Percentiles rank a stretch among this genome's conserved stretches.
phyloP scores from a whole-genome alignment of 23 red algal species.

The Gracilaria domingensis region DNA sequence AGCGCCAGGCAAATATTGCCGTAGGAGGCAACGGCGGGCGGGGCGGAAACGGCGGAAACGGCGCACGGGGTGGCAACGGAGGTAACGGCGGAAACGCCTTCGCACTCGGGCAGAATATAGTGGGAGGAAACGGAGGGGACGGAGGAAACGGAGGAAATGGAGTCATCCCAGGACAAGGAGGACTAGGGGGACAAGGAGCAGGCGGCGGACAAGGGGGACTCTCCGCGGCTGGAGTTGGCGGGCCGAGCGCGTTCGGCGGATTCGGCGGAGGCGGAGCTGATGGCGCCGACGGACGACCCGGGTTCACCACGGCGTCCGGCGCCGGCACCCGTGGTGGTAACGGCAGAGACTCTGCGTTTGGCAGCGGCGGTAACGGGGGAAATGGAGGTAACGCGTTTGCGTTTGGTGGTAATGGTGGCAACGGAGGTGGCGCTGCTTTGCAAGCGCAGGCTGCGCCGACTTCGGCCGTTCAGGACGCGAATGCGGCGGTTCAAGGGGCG shows the following conservation, averaged over 20 bases:
- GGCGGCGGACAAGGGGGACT: too few species aligned
- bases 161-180: neutral
- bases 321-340: neutral
- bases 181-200: too few species aligned
- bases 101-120: neutral
- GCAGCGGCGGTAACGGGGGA: slow-evolving; percentile 16
- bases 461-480: neutral
- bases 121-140: slow-evolving; percentile 6
- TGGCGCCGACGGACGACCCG: neutral
- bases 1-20: neutral
- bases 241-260: too few species aligned
- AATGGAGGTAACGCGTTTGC: neutral
- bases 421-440: neutral
- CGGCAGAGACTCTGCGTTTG: neutral
- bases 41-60: slow-evolving; percentile 11
- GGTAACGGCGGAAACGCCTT: slow-evolving; percentile 1
- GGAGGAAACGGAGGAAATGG: slow-evolving; percentile 25
- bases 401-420: neutral
- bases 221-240: too few species aligned
- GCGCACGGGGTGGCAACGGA: neutral
- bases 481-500: neutral
- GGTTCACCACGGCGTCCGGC: neutral
- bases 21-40: slow-evolving; percentile 24
- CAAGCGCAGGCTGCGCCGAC: neutral
- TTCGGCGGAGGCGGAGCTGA: too few species aligned